Base-by-base conservation (phyloP, 2,329 filamentous ascomycete species). In the Harringtonia lauricola region DNA sequence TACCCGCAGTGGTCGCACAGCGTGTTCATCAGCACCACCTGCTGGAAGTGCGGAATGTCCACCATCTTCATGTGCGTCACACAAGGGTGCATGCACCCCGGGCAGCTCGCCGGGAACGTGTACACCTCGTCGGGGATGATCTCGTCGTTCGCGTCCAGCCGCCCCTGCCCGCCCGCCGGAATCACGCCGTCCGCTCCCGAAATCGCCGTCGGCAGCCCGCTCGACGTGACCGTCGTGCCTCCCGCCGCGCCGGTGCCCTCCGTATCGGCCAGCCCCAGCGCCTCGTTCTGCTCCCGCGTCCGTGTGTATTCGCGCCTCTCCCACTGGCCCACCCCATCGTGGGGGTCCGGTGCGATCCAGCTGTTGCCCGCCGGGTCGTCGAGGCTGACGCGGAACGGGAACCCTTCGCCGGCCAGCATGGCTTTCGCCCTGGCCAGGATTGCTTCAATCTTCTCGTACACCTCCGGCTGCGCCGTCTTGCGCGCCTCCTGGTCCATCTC, bases 51-150 rank as follows among this genome's bases (percentile, higher is more conserved):
- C 1, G 92, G 92, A 49, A 98, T 95, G 56, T 94, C 87, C 45
- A 96, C 87, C 82, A 95, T 94, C 70, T 95, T 95, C 87, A 95
- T 95, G 64, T 95, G 89, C 10, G 94, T 94, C 4, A 80, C 79
- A 65, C 89, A 95, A 5, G 79, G 68, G 63, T 85, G 85, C 57
- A 81, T 81, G 70, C 92, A 98, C 49, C 86, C 90, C 1, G 92
- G 92, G 62, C 92, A 98, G 46, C 80, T 85, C 8, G 89, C 83
- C 3, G 90, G 90, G 66, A 98, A 92, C 47, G 80, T 81, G 68
- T 96, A 96, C 24, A 95, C 84, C 61, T 95, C 83, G 60, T 94
- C 84, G 51, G 94, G 86, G 39, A 92, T 73, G 54, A 96, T 92
- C n/a, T 94, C 83, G 26, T 86, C 82, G 36, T 83, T 76, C 4